These are phyloP conservation scores for Basipetospora chlamydospora DNA, from an alignment of 2,329 filamentous ascomycete species.

Conservation along the genomic window DNA sequence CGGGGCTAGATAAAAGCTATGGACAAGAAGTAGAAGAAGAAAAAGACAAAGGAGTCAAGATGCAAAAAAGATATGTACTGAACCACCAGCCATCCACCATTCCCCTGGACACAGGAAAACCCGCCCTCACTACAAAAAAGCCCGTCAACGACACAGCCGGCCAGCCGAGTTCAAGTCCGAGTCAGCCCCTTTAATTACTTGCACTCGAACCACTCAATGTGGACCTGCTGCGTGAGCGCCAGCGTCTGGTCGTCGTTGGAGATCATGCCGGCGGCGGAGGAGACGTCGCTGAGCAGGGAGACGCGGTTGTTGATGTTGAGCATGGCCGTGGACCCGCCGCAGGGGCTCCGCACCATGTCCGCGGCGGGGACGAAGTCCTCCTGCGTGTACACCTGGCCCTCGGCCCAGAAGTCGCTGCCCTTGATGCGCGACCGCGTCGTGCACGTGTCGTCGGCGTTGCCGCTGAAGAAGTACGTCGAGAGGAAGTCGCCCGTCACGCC, in stretches of 20 bases:
- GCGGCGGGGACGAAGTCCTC: slow-evolving; percentile 18
- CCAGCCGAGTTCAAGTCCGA: too few species aligned
- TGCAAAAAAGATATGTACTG: too few species aligned
- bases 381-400: slow-evolving; percentile 21
- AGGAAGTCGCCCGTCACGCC: slow-evolving; percentile 19
- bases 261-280: slow-evolving; percentile 22
- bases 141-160: too few species aligned
- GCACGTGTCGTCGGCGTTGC: slow-evolving; percentile 17
- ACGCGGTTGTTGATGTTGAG: slow-evolving; percentile 33
- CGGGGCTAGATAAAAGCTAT: too few species aligned
- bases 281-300: slow-evolving; percentile 22
- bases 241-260: slow-evolving; percentile 30
- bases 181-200: too few species aligned
- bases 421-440: slow-evolving; percentile 18
- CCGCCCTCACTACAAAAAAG: too few species aligned
- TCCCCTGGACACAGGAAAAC: too few species aligned
- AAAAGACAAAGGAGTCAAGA: too few species aligned
- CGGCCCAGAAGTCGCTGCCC: slow-evolving; percentile 16
- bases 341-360: slow-evolving; percentile 19
- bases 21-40: too few species aligned
- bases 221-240: slow-evolving; percentile 27
- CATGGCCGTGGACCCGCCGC: slow-evolving; percentile 16
- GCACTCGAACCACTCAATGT: slow-evolving; percentile 21
- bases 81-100: too few species aligned
- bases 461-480: slow-evolving; percentile 21